Base-by-base conservation (phyloP, 2,329 filamentous ascomycete genomes). In the Arachnopeziza araneosa region DNA sequence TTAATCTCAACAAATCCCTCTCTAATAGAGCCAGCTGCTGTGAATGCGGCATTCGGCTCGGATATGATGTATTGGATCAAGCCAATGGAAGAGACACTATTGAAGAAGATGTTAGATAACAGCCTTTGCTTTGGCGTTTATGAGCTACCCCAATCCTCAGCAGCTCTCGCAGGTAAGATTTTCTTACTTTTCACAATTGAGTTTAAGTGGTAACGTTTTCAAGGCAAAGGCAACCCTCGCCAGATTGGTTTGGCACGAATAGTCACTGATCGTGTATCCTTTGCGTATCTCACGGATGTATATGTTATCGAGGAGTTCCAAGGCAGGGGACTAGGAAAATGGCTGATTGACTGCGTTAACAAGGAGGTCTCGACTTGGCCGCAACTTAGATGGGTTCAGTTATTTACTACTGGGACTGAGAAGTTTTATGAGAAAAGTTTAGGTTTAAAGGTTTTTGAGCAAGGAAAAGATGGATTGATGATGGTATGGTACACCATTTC, bases 281-380 rank as follows among this genome's bases (percentile, higher is more conserved):
- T 90, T 66, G 85, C 82, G 36, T 91, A 89, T 67, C 73, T 88
- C 49, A 87, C 87, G 24, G 88, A 90, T 68, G 83, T 90, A 22
- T 90, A 87, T 71, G 76, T 90, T 23, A 71, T 83, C 2, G 76
- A 81, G 0, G 77, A 80, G 49, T 82, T 84, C 67, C 85, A 87
- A 69, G 79, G 82, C 4, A 75, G 78, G 10, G 87, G 88, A 0
- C 76, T 91, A 1, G 88, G 84, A 2, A 80, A 76, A 51, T 90
- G 86, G 85, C 73, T 90, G 69, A 80, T 89, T 71, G 72, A 76
- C 5, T 85, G 82, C 65, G 73, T 88, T 60, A 79, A 83, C 64
- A 84, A 88, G 66, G 72, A 81, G 2, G 69, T 84, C 48, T 73
- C 78, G 23, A 76, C 76, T 30, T 84, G 87, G 80, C 80, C 84